A percentile compares a stretch with the other conserved stretches of the same genome.
Conservation (phyloP, 352 stramenopile genomes). For the Phytophthora parvispora region DNA sequence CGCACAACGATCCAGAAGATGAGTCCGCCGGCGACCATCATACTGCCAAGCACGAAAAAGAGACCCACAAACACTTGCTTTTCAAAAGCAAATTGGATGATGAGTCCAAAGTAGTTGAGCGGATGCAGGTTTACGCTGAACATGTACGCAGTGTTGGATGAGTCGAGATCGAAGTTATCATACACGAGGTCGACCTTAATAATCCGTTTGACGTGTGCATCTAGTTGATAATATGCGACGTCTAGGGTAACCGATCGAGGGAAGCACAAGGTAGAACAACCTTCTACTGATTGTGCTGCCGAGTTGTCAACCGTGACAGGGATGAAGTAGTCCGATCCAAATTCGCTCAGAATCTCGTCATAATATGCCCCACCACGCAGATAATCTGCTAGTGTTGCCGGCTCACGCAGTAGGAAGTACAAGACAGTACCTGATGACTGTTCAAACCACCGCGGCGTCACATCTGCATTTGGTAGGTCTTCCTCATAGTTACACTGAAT, state of each 20-base stretch:
- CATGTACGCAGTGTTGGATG: slow-evolving; percentile 88
- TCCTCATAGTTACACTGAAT: slow-evolving; percentile 97
- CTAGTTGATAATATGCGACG: slow-evolving; percentile 96
- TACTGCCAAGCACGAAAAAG: slow-evolving; percentile 93
- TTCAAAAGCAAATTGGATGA: slow-evolving; percentile 98
- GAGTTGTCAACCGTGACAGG: slow-evolving; percentile 93
- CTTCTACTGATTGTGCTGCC: slow-evolving; percentile 76
- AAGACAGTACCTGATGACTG: slow-evolving; percentile 87
- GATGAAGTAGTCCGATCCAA: slow-evolving; percentile 95
- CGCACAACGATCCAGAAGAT: slow-evolving; percentile 94
- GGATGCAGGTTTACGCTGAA: slow-evolving; percentile 94
- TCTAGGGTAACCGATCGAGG: slow-evolving; percentile 94
- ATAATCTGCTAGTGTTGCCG: slow-evolving; percentile 93
- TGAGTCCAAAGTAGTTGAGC: slow-evolving; percentile 96
- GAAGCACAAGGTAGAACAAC: slow-evolving; percentile 94
- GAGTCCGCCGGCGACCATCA: slow-evolving; percentile 84
- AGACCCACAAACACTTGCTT: slow-evolving; percentile 94
- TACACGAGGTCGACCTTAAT: slow-evolving; percentile 92
- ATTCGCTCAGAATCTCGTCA: slow-evolving; percentile 56
- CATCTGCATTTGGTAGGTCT: slow-evolving; percentile 86
- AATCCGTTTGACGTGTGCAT: slow-evolving; percentile 93
- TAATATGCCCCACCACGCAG: slow-evolving; percentile 79
- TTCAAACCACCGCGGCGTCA: slow-evolving; percentile 98
- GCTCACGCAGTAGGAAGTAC: slow-evolving; percentile 94
- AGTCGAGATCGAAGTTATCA: slow-evolving; percentile 95